Percentiles rank a stretch among this genome's conserved stretches.
Conservation (phyloP, 768 basidiomycete species). For the Leccinum aurantiacum region DNA sequence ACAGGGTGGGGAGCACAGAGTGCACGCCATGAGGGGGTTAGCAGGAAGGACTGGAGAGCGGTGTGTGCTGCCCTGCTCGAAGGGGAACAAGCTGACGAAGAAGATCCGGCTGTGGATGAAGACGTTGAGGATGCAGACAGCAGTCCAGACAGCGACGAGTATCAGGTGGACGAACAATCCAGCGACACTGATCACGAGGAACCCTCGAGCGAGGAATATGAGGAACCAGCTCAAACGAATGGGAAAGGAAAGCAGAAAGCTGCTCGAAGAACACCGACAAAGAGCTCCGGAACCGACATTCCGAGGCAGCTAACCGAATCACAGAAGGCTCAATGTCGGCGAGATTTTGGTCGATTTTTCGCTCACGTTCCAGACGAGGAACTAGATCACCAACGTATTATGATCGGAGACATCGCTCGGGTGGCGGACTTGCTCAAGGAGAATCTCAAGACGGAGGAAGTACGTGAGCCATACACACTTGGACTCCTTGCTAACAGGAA, state of each 20-base stretch:
- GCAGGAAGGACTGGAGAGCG: conserved; percentile 72
- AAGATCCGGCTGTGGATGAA: conserved; percentile 12
- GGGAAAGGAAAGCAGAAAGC: conserved; percentile 13
- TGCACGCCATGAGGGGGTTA: conserved; percentile 42
- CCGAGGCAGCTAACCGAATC: conserved; percentile 43
- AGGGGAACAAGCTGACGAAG: conserved; percentile 27
- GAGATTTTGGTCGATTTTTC: conserved; percentile 75
- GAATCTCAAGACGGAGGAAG: conserved; percentile 74
- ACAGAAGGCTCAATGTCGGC: conserved; percentile 54
- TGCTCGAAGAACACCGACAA: conserved; percentile 4
- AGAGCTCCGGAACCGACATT: background rate
- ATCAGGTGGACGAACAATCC: conserved; percentile 23
- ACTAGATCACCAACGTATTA: conserved; percentile 53
- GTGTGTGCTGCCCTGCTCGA: conserved; percentile 77
- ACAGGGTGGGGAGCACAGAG: conserved; percentile 58
- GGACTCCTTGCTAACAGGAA: conserved; percentile 2
- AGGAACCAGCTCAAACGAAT: conserved; percentile 13
- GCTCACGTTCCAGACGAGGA: conserved; percentile 48
- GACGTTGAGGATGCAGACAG: conserved; percentile 24
- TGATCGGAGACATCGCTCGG: conserved; percentile 63
- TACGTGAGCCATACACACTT: conserved; percentile 29
- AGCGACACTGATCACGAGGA: conserved; percentile 23
- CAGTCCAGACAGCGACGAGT: conserved; percentile 33
- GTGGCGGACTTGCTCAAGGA: conserved; percentile 66
- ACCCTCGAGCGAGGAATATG: conserved; percentile 33